Base-by-base conservation (phyloP, 2,329 filamentous ascomycete genomes). In the Exophiala phaeomuriformis region DNA sequence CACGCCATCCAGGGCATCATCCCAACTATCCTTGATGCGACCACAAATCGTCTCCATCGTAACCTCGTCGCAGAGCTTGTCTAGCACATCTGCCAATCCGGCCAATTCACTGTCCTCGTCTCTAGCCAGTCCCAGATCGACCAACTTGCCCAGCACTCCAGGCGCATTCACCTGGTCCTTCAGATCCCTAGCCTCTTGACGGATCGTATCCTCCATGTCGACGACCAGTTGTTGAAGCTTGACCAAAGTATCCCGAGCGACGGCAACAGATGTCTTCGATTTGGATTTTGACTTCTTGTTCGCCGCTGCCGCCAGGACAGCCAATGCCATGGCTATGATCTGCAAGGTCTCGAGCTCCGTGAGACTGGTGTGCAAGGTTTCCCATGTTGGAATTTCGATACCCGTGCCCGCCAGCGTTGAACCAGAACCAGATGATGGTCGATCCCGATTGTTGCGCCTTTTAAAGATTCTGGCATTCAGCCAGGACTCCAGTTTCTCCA, bases 21-120 rank as follows among this genome's bases (percentile, higher is more conserved):
- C 71, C 73, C 72, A 75, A 58, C 73, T 75, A 54, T 75, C 72
- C 65, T 70, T 73, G 59, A 75, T 61, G 32, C 66, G 64, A n/a
- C 69, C 71, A 54, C 69, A 72, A 60, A 72, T 70, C 19, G 72
- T 51, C 60, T 75, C 72, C 53, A 75, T 56, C 3, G 64, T 66
- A 6, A 69, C 65, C 46, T 65, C 64, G 49, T 71, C 71, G 36
- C 72, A 57, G 31, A 67, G 62, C 27, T 66, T 63, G 33, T 70
- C 68, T 29, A 74, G 52, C 47, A 67, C 64, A 5, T 32, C 35
- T 36, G 51, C 55, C 42, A 57, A 47, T 12, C 39, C 53, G 8
- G 28, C 19, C 28, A 48, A 10, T 10, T 47, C 46, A 12, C 29
- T 6, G 6, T 8, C 27, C 28, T 49, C 51, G 19, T 45, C 46